phyloP scores from a whole-genome alignment of 495 filamentous ascomycete species.

The Penicillium atrosanguineum region DNA sequence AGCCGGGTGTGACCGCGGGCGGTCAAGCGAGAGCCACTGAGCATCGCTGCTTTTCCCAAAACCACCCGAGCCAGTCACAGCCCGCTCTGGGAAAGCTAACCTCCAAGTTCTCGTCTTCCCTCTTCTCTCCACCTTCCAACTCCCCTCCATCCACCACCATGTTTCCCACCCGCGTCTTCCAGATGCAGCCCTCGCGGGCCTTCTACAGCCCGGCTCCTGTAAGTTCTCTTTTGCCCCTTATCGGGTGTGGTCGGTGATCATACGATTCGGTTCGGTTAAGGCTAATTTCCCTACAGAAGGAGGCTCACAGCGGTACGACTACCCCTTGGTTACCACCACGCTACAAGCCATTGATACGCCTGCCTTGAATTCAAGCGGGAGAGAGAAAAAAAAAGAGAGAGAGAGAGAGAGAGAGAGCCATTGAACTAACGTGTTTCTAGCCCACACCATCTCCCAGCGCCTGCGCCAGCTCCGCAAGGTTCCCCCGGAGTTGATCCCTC shows the following conservation, averaged over 20 bases:
- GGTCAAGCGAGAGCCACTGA: conserved; percentile 48
- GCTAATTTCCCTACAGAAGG: conserved; percentile 61
- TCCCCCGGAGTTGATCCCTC: conserved; percentile 90
- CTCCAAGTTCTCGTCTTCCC: conserved; percentile 7
- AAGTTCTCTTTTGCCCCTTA: conserved; percentile 37
- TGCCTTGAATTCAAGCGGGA: not conserved
- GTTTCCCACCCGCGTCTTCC: conserved; percentile 62
- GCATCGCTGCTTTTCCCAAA: conserved; percentile 36
- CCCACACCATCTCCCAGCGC: conserved; percentile 96
- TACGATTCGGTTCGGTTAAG: conserved; percentile 27
- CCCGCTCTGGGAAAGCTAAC: conserved; percentile 27
- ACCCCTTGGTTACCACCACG: conserved; percentile 7
- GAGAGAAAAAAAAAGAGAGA: too few species aligned
- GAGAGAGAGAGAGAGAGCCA: not conserved
- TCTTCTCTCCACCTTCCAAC: conserved; percentile 24
- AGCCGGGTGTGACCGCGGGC: conserved; percentile 43
- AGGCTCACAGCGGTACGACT: conserved; percentile 75
- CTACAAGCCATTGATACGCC: conserved; percentile 11
- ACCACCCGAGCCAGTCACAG: conserved; percentile 36
- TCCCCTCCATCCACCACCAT: conserved; percentile 41
- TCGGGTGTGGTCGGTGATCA: conserved; percentile 14
- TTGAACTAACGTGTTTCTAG: conserved; percentile 50
- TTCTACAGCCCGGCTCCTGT: conserved; percentile 81
- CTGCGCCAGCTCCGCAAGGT: conserved; percentile 70
- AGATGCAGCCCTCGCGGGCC: conserved; percentile 56